These are phyloP conservation scores for Paramecium sonneborni DNA, from an alignment of 73 alveolate species.

Conservation along the genomic window DNA sequence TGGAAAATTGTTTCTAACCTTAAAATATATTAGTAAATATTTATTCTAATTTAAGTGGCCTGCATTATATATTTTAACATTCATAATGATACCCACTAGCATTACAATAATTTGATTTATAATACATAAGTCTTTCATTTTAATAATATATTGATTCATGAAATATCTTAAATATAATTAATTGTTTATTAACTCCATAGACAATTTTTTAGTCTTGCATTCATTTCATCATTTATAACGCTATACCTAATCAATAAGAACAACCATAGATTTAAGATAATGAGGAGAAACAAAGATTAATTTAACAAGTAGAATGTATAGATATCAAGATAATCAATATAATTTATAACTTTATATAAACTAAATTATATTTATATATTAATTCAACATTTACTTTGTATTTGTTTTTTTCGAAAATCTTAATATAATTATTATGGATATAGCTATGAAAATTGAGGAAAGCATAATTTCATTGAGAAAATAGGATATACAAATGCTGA, in stretches of 20 bases:
- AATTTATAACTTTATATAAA: no score
- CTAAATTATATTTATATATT: no score
- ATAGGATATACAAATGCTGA: no score
- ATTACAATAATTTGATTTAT: constrained; percentile 20
- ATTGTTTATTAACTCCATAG: background rate
- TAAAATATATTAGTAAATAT: background rate
- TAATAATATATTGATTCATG: background rate
- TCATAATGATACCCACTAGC: constrained; percentile 39
- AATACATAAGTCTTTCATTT: constrained; percentile 23
- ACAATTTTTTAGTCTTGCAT: constrained; percentile 23
- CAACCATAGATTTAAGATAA: background rate
- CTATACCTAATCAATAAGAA: background rate
- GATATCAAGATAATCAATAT: no score
- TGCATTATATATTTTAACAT: background rate
- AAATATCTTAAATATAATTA: constrained; percentile 7
- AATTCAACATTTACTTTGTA: no score
- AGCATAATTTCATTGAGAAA: no score
- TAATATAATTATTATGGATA: no score
- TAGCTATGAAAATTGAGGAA: no score
- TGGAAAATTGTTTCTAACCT: constrained; percentile 5
- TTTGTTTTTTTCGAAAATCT: no score
- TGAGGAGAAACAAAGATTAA: background rate
- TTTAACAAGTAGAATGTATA: background rate
- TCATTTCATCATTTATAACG: background rate
- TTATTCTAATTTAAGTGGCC: constrained; percentile 6